A percentile compares a stretch with the other conserved stretches of the same genome.
Evolutionary conservation across 495 filamentous ascomycete genomes (phyloP).

Genomic region (Lophiotrema nucula): DNA sequence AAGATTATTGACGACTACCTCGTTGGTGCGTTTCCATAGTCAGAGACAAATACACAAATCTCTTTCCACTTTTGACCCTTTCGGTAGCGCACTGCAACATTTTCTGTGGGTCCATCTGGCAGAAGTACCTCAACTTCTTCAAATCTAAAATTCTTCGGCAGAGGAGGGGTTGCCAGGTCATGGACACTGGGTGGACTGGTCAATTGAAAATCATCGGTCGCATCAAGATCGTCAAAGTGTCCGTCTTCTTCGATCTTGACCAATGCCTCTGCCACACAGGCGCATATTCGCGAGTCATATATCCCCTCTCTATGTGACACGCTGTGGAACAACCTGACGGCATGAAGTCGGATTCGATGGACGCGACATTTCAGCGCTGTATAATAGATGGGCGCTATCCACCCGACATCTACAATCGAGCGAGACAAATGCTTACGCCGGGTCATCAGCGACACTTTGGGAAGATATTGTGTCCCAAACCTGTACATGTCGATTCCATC

Average conservation of each 20-base stretch:
- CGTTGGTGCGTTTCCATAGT: no score
- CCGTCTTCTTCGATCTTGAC: conserved; percentile 44
- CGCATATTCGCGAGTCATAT: conserved; percentile 42
- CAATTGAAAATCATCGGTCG: background rate
- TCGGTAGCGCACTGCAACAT: background rate
- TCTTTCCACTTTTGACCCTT: background rate
- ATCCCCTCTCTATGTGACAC: conserved; percentile 53
- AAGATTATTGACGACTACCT: no score
- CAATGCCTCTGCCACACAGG: conserved; percentile 37
- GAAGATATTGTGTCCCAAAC: background rate
- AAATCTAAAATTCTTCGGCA: conserved; percentile 12
- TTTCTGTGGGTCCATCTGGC: background rate
- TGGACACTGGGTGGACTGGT: background rate
- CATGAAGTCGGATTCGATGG: conserved; percentile 45
- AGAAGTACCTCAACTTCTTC: conserved; percentile 12
- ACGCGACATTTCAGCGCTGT: conserved; percentile 58
- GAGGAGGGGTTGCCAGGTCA: background rate
- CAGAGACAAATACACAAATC: background rate
- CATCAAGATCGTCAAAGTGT: background rate
- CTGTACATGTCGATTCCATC: background rate
- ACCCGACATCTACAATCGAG: conserved; percentile 7
- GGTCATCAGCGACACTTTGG: background rate
- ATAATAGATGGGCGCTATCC: conserved; percentile 53
- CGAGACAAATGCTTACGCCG: background rate
- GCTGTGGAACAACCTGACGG: conserved; percentile 43